Evolutionary conservation across 768 basidiomycete genomes (phyloP), one percentile per base, ranked within the genome.

Genomic region (Boletus rubescentipes): DNA sequence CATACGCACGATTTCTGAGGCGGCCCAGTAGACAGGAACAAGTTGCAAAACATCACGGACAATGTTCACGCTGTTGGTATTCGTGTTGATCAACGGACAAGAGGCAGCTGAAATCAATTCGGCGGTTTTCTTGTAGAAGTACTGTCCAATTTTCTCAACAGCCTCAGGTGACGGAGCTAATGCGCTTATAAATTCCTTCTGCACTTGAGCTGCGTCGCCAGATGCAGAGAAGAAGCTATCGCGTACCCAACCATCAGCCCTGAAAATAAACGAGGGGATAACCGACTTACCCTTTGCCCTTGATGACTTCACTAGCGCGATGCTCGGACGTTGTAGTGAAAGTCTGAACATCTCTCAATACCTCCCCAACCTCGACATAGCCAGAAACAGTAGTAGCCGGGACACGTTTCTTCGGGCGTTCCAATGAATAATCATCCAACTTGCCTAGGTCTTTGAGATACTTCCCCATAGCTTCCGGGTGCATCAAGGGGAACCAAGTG

Each of bases 401-500:
- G 0, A 51, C 46, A 15, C 62, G 61, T 7, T 61, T 53, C 31
- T 61, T 70, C 0, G 90, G 88, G 31, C 83, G 75, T 31, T 67
- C 65, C 20, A 85, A 45, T 53, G 83, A 77, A 58, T 92, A 93
- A 42, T 79, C 69, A 26, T 80, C 74, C 16, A 73, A 52, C 21
- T 80, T 71, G 37, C 79, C 78, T 34, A 91, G 62, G 31, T 88
- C 80, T 47, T 66, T 75, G 50, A 92, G 72, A 64, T 84, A 67
- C 1, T 62, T 70, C 54, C 80, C 72, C 89, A 92, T 91, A 2
- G 83, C 67, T 0, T 77, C 73, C 4, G 91, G 91, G 0, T 86
- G 88, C 84, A 92, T 85, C 40, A 93, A 76, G n/a, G 91, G 88
- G 85, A 92, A 93, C 82, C 89, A 91, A 4, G 91, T 84, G 65